These are phyloP conservation scores for Sporothrix phasma DNA, from an alignment of 2,329 filamentous ascomycete species.

Conservation along the genomic window DNA sequence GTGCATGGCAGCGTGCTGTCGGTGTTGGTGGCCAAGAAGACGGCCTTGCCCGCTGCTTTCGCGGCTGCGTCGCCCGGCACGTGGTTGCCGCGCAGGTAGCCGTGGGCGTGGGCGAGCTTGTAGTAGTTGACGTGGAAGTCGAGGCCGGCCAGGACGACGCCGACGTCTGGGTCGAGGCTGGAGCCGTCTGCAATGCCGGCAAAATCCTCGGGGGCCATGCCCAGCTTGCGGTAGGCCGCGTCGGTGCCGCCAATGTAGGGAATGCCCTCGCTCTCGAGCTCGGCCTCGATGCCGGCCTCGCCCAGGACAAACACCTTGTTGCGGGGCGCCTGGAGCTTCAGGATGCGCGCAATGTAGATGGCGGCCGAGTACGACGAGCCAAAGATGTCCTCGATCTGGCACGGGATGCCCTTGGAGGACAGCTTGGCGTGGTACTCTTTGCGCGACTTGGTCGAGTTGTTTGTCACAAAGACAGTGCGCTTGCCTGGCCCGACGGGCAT, in stretches of 20 bases:
- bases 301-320: conserved; percentile 93
- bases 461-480: conserved; percentile 89
- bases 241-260: conserved; percentile 82
- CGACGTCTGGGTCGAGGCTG: conserved; percentile 76
- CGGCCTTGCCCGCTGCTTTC: conserved; percentile 65
- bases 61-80: conserved; percentile 55
- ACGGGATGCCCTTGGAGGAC: conserved; percentile 67
- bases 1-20: conserved; percentile 77
- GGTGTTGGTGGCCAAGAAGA: conserved; percentile 86
- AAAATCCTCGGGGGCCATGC: conserved; percentile 75
- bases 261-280: conserved; percentile 70
- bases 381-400: conserved; percentile 81
- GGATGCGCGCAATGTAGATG: conserved; percentile 90
- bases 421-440: conserved; percentile 90
- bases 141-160: conserved; percentile 77
- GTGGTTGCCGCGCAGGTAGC: conserved; percentile 66
- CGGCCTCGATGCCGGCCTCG: conserved; percentile 82
- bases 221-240: conserved; percentile 55
- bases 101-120: conserved; percentile 74
- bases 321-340: conserved; percentile 65
- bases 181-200: conserved; percentile 64
- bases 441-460: conserved; percentile 96
- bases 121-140: conserved; percentile 96
- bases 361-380: conserved; percentile 90
- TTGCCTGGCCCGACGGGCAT: conserved; percentile 52